phyloP scores from a whole-genome alignment of 2,329 filamentous ascomycete genomes.

The Exophiala calicioides region DNA sequence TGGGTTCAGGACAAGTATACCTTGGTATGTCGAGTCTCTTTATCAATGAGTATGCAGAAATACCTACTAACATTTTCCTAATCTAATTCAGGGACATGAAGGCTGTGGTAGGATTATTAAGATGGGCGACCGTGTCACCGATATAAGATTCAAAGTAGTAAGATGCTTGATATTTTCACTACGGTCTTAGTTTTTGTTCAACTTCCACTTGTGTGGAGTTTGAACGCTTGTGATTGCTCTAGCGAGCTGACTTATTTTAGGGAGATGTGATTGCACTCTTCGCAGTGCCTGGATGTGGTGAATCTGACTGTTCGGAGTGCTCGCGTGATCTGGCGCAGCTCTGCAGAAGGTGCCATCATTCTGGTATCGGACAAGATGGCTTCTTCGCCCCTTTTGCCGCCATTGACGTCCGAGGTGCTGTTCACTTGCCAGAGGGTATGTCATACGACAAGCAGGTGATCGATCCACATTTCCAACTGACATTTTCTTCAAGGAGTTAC shows the following conservation, averaged over 20 bases:
- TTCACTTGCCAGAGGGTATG: constrained; percentile 27
- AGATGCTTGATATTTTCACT: background rate
- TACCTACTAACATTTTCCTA: background rate
- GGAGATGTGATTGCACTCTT: constrained; percentile 9
- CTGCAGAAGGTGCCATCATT: constrained; percentile 37
- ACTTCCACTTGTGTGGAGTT: too few relatives aligned
- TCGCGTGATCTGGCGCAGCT: constrained; percentile 41
- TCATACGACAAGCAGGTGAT: too few relatives aligned
- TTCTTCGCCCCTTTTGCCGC: constrained; percentile 46
- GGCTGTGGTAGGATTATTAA: constrained; percentile 12
- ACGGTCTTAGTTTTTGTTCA: too few relatives aligned
- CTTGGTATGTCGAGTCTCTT: constrained; percentile 6
- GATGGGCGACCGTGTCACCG: constrained; percentile 6
- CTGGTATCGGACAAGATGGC: constrained; percentile 48
- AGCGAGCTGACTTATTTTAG: too few relatives aligned
- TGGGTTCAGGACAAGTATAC: constrained; percentile 21
- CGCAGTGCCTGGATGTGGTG: constrained; percentile 34
- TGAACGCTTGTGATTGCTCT: too few relatives aligned
- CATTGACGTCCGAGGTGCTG: constrained; percentile 32
- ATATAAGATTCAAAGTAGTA: constrained; percentile 7
- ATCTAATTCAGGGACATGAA: constrained; percentile 15
- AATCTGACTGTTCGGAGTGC: constrained; percentile 41
- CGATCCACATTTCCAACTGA: too few relatives aligned
- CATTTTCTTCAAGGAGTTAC: too few relatives aligned
- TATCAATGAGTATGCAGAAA: too few relatives aligned